Base-by-base conservation (phyloP, 306 rosid genomes). In the Arachis hypogaea region DNA sequence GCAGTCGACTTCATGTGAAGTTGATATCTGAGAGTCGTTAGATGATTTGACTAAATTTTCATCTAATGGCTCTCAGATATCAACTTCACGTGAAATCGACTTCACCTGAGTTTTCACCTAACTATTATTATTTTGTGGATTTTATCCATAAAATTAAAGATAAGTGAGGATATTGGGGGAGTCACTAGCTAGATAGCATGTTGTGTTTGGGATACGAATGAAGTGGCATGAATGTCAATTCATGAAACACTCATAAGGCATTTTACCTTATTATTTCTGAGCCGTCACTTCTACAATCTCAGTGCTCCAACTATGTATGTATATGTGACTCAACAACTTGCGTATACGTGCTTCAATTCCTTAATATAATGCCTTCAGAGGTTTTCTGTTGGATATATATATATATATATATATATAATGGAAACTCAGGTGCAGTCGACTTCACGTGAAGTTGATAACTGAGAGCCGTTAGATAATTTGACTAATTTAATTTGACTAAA, bases 251-350 rank as follows among this genome's bases (percentile, higher is more conserved):
- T 70, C 72, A 14, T 52, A 82, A 7, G 64, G 63, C 69, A 69
- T 77, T 28, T 54, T 38, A n/a, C 46, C 58, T 33, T 33, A 46
- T 12, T 8, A 2, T n/a, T 63, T 63, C 33, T 66, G 58, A 79
- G 16, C 58, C 4, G 63, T 66, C 82, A 81, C 55, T 71, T 75
- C 69, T 16, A 60, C 6, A 58, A 43, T 54, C 54, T 69, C 56
- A 78, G 75, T 76, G 86, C 77, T 81, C 75, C 83, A 75, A 72
- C 78, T 36, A 22, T 33, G 38, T 22, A 1, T 14, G 33, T 7
- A 77, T 60, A 16, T 52, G 77, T 79, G 65, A 78, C 58, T 78
- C 11, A 65, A 69, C 67, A 60, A 72, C 46, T 78, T 76, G 82
- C 74, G 69, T 55, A 9, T 76, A 80, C 74, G 69, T 55, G 9